Conservation (phyloP, 805 yeast genomes). For the Myxozyma neglecta region DNA sequence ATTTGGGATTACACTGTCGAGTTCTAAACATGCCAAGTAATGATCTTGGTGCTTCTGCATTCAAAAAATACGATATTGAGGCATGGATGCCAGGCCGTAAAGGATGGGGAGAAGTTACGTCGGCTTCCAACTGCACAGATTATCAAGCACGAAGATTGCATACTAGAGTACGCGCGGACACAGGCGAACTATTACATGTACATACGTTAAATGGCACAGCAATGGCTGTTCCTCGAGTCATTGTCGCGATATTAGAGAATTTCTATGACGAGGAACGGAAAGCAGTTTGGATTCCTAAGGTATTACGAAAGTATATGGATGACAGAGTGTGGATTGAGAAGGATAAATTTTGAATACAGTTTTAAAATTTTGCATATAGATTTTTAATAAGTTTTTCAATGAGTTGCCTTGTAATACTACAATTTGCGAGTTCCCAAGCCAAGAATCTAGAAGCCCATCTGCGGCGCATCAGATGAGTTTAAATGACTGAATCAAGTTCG, state of each 20-base stretch:
- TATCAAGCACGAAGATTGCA: slow-evolving; percentile 84
- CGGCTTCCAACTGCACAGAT: slow-evolving; percentile 89
- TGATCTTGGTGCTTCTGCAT: slow-evolving; percentile 93
- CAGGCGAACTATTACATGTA: slow-evolving; percentile 48
- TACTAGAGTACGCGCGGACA: slow-evolving; percentile 52
- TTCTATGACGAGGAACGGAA: slow-evolving; percentile 61
- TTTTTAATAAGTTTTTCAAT: no score
- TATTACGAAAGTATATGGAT: slow-evolving; percentile 71
- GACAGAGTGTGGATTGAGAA: slow-evolving; percentile 47
- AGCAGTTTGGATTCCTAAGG: slow-evolving; percentile 63
- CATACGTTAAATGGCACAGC: slow-evolving; percentile 95
- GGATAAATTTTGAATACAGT: slow-evolving; percentile 1
- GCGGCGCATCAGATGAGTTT: no score
- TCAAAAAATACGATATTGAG: slow-evolving; percentile 87
- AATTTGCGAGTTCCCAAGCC: no score
- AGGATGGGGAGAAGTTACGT: slow-evolving; percentile 87
- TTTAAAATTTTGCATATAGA: neutral
- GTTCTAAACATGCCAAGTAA: slow-evolving; percentile 85
- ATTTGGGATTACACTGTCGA: slow-evolving; percentile 75
- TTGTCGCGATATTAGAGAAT: slow-evolving; percentile 87
- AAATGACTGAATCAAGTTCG: no score
- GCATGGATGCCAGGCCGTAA: slow-evolving; percentile 99
- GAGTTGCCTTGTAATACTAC: no score
- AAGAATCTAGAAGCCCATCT: no score
- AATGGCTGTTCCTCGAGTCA: slow-evolving; percentile 88